Evolutionary conservation across 192 early-diverging fungal species (phyloP), one percentile per base, ranked within the genome.

Genomic region (Globomyces pollinis-pini): DNA sequence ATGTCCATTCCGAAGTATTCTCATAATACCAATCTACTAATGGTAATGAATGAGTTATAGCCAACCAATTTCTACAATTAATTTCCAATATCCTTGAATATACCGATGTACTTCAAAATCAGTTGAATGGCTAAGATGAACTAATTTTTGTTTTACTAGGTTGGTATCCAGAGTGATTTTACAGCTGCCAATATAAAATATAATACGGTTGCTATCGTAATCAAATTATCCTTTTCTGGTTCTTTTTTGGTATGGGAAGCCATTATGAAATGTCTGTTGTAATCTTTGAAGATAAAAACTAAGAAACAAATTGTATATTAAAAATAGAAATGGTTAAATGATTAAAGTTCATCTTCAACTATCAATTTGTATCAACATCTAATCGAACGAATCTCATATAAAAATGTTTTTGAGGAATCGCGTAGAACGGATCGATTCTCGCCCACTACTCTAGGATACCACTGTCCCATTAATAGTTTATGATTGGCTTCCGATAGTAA

Each of bases 51-150:
- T 84, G 73, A 9, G 95, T 98, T 41, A 98, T 88, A 23, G 92
- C 95, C 20, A 96, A 80, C 93, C 93, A 94, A 76, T 95, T 94
- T 55, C 34, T 9, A 29, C n/a, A n/a, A n/a, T n/a, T n/a, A n/a
- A n/a, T 15, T 20, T n/a, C 38, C 38, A 39, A 88, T 89, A 92
- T 71, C 91, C 91, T 54, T 93, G 83, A 70, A n/a, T n/a, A n/a
- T n/a, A n/a, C n/a, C n/a, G n/a, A n/a, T 98, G 95, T 18, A 98
- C 95, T 73, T 98, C 95, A 81, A 98, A 98, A 76, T 98, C 95
- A 16, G 95, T 98, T 50, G 95, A 98, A 41, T 4, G 8, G 34
- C n/a, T n/a, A n/a, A n/a, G n/a, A n/a, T n/a, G n/a, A n/a, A n/a
- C n/a, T n/a, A n/a, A n/a, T n/a, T n/a, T n/a, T n/a, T n/a, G n/a